phyloP scores from a whole-genome alignment of 2,329 filamentous ascomycete genomes.

The Penicillium sp. region DNA sequence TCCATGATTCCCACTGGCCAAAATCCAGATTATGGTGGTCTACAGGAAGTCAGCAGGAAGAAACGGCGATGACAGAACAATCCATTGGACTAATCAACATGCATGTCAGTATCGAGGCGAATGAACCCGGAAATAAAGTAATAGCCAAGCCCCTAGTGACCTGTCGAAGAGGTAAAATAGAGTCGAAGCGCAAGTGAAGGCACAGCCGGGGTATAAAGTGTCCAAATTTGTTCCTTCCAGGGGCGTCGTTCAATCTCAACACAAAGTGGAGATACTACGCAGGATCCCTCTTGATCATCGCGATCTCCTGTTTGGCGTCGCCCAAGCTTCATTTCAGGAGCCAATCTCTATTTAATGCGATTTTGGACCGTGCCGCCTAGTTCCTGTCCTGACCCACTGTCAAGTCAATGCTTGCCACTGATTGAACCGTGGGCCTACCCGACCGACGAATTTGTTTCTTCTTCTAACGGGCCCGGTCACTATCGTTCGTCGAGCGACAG shows the following conservation, averaged over 20 bases:
- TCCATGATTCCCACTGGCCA: constrained; percentile 10
- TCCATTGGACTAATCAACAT: neutral
- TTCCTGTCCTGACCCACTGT: constrained; percentile 18
- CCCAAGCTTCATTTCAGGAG: constrained; percentile 9
- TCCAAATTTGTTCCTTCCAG: neutral
- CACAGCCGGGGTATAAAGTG: neutral
- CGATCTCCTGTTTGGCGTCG: constrained; percentile 8
- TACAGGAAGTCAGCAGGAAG: neutral
- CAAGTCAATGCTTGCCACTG: neutral
- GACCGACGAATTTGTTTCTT: constrained; percentile 3
- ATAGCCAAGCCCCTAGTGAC: neutral
- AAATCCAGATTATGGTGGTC: neutral
- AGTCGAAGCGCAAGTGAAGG: neutral
- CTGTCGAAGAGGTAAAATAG: neutral
- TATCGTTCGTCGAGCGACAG: neutral
- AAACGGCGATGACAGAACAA: neutral
- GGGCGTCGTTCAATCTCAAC: neutral
- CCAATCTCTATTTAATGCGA: constrained; percentile 6
- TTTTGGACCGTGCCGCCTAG: constrained; percentile 5
- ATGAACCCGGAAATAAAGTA: neutral
- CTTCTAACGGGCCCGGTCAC: neutral
- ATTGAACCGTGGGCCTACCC: constrained; percentile 10
- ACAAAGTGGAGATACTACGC: constrained; percentile 7
- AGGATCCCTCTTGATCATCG: constrained; percentile 15
- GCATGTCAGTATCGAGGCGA: neutral